A percentile compares a stretch with the other conserved stretches of the same genome.
phyloP scores from a whole-genome alignment of 371 early-diverging fungal genomes.

The Massospora cicadina region DNA sequence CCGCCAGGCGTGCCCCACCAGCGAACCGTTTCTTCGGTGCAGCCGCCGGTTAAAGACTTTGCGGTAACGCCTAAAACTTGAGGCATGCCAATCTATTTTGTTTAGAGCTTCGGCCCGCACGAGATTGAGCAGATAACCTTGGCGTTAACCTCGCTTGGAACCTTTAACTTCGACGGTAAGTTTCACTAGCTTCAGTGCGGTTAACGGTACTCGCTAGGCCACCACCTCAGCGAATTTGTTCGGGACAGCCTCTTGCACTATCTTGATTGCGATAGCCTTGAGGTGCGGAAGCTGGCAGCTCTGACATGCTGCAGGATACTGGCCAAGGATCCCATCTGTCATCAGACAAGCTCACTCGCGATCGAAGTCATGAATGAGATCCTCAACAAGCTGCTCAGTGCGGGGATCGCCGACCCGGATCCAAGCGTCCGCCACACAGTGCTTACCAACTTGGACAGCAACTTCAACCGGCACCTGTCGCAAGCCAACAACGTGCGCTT shows the following conservation, averaged over 20 bases:
- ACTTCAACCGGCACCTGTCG: constrained; percentile 78
- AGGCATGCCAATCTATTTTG: neutral
- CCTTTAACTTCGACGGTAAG: constrained; percentile 63
- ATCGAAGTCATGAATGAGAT: constrained; percentile 79
- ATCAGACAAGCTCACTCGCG: constrained; percentile 64
- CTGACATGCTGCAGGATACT: constrained; percentile 74
- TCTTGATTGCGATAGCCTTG: constrained; percentile 63
- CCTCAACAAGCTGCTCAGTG: constrained; percentile 66
- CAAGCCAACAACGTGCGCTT: constrained; percentile 81
- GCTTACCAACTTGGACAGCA: constrained; percentile 52
- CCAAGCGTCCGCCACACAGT: constrained; percentile 63
- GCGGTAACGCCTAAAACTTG: neutral
- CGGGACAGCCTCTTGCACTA: constrained; percentile 71
- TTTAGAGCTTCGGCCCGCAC: constrained; percentile 2
- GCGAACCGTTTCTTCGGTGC: constrained; percentile 11
- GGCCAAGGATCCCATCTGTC: constrained; percentile 50
- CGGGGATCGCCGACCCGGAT: constrained; percentile 83
- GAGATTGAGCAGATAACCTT: constrained; percentile 52
- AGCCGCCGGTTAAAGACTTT: constrained; percentile 1
- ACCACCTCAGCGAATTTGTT: constrained; percentile 79
- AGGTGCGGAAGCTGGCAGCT: constrained; percentile 74
- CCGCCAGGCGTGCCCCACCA: constrained; percentile 51
- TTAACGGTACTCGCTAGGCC: constrained; percentile 21
- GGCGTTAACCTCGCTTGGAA: constrained; percentile 71
- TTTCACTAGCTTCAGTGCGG: neutral